Base-by-base conservation (phyloP, 2,329 filamentous ascomycete species). In the Colletotrichum caudatum region DNA sequence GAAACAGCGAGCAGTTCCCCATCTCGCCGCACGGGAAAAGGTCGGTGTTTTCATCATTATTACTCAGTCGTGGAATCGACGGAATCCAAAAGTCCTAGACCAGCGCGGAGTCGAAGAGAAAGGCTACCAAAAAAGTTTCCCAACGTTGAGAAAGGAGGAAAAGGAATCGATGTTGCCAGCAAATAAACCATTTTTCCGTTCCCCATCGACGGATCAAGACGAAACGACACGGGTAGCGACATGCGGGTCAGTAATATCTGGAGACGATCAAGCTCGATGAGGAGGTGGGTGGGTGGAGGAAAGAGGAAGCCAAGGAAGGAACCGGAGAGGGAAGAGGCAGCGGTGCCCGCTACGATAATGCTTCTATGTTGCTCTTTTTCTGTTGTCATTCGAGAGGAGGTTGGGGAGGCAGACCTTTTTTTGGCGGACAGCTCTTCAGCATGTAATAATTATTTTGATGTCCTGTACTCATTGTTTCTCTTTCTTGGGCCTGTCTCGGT, bases 371-470 rank as follows among this genome's bases (percentile, higher is more conserved):
- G 71, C 67, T 62, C 37, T 46, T 46, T 66, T 66, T 56, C 35
- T 71, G 59, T 41, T 67, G 44, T 68, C 35, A 70, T 23, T 23
- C 57, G 66, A 35, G 33, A 56, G 37, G 69, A 75, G 70, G 71
- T 75, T 78, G 76, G 76, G 75, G 76, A 76, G 75, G 75, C 68
- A 74, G 74, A 77, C 76, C 76, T 79, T 76, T 79, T 76, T 75
- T 74, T 74, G 74, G 71, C 69, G 73, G 73, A 75, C 74, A 75
- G 77, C 80, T 81, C 78, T 81, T 83, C 78, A 82, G 81, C 81
- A 84, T 86, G 83, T 86, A 86, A 84, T 86, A 85, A 81, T 82
- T 80, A 80, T 82, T 78, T 79, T 79, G 80, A 80, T 80, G 80
- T 79, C 78, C 77, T 80, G 79, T 81, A 81, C 75, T 78, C 77